Evolutionary conservation across 208 protist genomes (phyloP), one percentile per base, ranked within the genome.

Genomic region (Tritrichomonas musculus): DNA sequence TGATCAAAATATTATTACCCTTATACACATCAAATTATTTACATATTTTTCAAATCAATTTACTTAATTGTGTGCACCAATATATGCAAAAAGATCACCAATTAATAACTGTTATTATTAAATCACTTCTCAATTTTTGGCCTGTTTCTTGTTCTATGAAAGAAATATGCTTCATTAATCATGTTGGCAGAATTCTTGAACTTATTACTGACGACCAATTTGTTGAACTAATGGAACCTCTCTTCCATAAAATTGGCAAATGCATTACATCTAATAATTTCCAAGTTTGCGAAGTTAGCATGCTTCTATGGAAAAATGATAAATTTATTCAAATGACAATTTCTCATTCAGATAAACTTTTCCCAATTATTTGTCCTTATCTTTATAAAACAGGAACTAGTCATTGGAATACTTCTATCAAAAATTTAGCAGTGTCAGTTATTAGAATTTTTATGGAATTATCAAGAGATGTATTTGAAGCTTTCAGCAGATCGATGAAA

Each of bases 221-320:
- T 36, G 39, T 49, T 30, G 57, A 92, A 44, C 39, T 92, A 1
- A 92, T 92, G 49, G 25, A 33, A 8, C 50, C 55, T 36, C 44
- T 92, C 11, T 92, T 92, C 44, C 50, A 92, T 53, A 47, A 41
- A 50, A 41, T 92, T 50, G 88, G 55, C 13, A 27, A 69, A n/a
- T 92, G 55, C 27, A 92, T 92, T 49, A 69, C 55, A 49, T 72
- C 55, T 36, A 64, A 92, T 72, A 64, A 92, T 36, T 92, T 92
- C 57, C 88, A 92, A 64, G 57, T 92, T 44, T 33, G n/a, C 30
- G 88, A 92, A 69, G 57, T 39, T 9, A 55, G 41, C 0, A 72
- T 92, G 88, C 44, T 92, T 50, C 17, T 92, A 1, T 92, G 88
- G 88, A 92, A 92, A 33, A 92, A 92, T 69, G 88, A 92, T 55